phyloP scores from a whole-genome alignment of 768 basidiomycete species.

The Cytidiella melzeri region DNA sequence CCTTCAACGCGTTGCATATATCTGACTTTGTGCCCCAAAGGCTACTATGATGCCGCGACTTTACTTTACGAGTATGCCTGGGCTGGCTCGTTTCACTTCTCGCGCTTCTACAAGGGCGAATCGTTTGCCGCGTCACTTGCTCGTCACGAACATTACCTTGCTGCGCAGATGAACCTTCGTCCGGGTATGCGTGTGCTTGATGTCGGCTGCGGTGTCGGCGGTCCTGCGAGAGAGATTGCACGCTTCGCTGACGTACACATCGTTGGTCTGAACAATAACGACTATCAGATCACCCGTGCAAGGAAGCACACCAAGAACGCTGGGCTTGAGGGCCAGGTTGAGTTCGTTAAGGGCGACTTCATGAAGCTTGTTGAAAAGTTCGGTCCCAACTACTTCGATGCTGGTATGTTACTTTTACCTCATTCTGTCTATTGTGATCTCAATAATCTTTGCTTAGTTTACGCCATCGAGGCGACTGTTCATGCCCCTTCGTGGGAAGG shows the following conservation, averaged over 20 bases:
- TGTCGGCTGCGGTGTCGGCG: constrained; percentile 97
- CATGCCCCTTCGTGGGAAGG: constrained; percentile 96
- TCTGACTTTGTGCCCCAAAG: constrained; percentile 30
- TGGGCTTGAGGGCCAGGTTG: constrained; percentile 70
- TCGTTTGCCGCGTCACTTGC: constrained; percentile 71
- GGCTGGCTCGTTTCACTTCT: constrained; percentile 92
- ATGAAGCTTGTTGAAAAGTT: constrained; percentile 92
- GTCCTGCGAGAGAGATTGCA: constrained; percentile 93
- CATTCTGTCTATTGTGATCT: not conserved
- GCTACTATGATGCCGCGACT: constrained; percentile 96
- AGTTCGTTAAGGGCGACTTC: constrained; percentile 91
- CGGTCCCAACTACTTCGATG: constrained; percentile 91
- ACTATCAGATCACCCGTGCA: constrained; percentile 89
- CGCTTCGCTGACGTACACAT: constrained; percentile 82
- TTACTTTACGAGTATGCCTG: constrained; percentile 94
- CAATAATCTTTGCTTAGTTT: constrained; percentile 44
- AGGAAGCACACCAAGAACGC: constrained; percentile 72
- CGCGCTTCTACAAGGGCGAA: constrained; percentile 93
- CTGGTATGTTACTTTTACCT: constrained; percentile 47
- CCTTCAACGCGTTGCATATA: not conserved
- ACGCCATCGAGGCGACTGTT: constrained; percentile 96
- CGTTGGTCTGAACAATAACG: constrained; percentile 92
- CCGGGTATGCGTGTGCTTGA: constrained; percentile 96
- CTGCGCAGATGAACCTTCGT: constrained; percentile 74
- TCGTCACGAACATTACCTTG: constrained; percentile 96